Evolutionary conservation across 106 monocot species (phyloP).

Genomic region (Dendrobium nobile): DNA sequence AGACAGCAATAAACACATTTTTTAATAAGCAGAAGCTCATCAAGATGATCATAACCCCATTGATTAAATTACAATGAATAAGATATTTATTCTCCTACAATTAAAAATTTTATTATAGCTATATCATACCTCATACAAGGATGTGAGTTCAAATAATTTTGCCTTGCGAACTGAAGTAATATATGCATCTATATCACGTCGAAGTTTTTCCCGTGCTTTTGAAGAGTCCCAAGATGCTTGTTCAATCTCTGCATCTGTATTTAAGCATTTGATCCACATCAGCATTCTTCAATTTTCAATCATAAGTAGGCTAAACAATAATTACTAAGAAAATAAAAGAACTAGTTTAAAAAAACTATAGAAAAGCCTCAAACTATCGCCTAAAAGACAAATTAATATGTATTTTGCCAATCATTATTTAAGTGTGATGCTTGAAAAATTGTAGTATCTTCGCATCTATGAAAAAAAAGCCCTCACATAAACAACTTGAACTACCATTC

Average conservation of each 20-base stretch:
- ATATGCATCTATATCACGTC: slow-evolving; percentile 76
- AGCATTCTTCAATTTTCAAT: not conserved
- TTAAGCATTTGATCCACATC: not conserved
- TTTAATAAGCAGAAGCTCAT: too few species aligned
- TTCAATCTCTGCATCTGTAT: slow-evolving; percentile 69
- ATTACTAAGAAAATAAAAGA: not conserved
- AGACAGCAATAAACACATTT: too few species aligned
- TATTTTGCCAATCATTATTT: not conserved
- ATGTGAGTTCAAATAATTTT: slow-evolving; percentile 62
- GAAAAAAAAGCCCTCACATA: not conserved
- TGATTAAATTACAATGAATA: too few species aligned
- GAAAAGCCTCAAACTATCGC: not conserved
- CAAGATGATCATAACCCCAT: not conserved
- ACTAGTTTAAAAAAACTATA: not conserved
- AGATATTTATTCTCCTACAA: not conserved
- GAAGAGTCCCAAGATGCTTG: slow-evolving; percentile 80
- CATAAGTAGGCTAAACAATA: not conserved
- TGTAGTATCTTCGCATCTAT: not conserved
- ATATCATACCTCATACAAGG: not conserved
- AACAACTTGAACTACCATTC: not conserved
- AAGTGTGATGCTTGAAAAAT: not conserved
- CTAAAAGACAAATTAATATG: not conserved
- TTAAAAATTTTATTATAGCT: not conserved
- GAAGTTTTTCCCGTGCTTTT: slow-evolving; percentile 71
- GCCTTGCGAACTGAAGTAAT: slow-evolving; percentile 53